Base-by-base conservation (phyloP, 179 eudicot genomes). In the Beta corolliflora region DNA sequence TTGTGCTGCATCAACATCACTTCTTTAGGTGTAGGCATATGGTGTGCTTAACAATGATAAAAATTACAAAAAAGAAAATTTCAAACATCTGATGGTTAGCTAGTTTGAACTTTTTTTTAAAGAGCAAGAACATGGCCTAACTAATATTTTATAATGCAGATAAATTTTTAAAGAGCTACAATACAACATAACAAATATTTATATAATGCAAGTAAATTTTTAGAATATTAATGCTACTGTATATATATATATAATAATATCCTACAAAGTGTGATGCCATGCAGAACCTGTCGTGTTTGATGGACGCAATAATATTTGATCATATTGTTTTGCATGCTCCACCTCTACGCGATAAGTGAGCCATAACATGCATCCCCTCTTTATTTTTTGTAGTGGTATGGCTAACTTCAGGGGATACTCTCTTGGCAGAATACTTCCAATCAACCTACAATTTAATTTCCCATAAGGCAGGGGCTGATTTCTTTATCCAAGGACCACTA, bases 401-500 rank as follows among this genome's bases (percentile, higher is more conserved):
- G 60, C 77, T n/a, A 23, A 52, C 77, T 73, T 11, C 18, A 52
- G 52, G 80, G 80, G 66, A 82, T 77, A 82, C 77, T 82, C 81
- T 66, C 45, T 67, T 75, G 60, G 69, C 55, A 66, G 64, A 64
- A 64, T 64, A 67, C 9, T 66, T 65, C 13, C n/a, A 75, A 36
- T n/a, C 56, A 25, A 58, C 18, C 19, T 18, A 52, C n/a, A 19
- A 54, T 41, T 15, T 5, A 25, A 53, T 48, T 77, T 73, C 85
- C 81, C 85, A 82, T 78, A 72, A 54, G 19, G 56, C 68, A 18
- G 81, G 81, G 69, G 69, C 81, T 79, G 70, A 78, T 77, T 82
- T 64, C 81, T n/a, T 82, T 82, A 82, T 78, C 85, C 80, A 54
- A 63, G 81, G 85, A 82, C 81, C 85, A 78, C 81, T 18, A 25